Evolutionary conservation across 2,329 filamentous ascomycete genomes (phyloP).

Genomic region (Emericellopsis cladophorae): DNA sequence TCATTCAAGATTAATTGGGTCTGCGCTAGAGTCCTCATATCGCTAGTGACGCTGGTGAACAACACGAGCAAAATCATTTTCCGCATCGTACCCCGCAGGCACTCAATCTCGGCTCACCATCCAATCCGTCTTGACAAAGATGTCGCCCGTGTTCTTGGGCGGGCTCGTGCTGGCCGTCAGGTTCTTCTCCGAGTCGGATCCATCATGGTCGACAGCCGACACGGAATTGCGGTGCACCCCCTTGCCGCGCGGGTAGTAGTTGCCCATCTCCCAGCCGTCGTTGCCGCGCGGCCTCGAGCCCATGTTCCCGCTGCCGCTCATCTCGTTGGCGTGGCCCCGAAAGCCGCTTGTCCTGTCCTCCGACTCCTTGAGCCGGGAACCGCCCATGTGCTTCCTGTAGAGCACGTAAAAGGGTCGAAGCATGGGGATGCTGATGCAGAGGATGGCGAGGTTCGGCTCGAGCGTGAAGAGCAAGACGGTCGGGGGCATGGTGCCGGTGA

Average conservation of each 20-base stretch:
- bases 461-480: slow-evolving; percentile 6
- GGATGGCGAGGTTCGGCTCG: slow-evolving; percentile 4
- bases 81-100: no score
- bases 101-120: not conserved
- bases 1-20: no score
- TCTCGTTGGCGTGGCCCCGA: not conserved
- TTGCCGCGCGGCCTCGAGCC: not conserved
- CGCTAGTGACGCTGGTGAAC: no score
- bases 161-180: not conserved
- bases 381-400: not conserved
- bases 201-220: not conserved
- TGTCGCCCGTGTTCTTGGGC: not conserved
- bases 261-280: not conserved
- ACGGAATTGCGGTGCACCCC: not conserved
- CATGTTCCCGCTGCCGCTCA: not conserved
- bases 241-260: not conserved
- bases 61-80: no score
- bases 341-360: not conserved
- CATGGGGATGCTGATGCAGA: slow-evolving; percentile 7
- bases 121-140: not conserved
- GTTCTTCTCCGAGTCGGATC: not conserved
- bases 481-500: slow-evolving; percentile 5
- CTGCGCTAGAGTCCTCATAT: no score
- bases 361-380: not conserved
- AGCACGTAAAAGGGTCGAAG: slow-evolving; percentile 6